Evolutionary conservation across 495 filamentous ascomycete genomes (phyloP).

Genomic region (Aspergillus steynii): DNA sequence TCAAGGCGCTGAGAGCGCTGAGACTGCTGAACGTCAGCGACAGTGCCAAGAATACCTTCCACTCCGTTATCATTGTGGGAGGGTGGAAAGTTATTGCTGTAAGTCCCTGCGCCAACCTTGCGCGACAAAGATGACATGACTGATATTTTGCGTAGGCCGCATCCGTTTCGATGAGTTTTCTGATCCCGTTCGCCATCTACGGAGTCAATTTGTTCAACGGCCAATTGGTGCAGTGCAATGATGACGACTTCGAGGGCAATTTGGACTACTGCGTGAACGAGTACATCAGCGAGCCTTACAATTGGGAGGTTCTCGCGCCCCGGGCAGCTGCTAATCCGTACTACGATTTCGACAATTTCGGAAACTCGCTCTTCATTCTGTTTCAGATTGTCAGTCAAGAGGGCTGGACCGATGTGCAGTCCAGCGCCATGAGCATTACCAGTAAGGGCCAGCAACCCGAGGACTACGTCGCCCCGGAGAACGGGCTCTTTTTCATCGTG

Average conservation of each 20-base stretch:
- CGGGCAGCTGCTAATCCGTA: conserved; percentile 76
- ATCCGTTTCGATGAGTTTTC: conserved; percentile 88
- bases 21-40: conserved; percentile 93
- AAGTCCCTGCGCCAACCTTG: conserved; percentile 18
- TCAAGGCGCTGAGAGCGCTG: conserved; percentile 95
- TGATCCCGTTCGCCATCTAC: conserved; percentile 97
- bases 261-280: conserved; percentile 76
- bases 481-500: conserved; percentile 89
- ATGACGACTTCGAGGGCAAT: conserved; percentile 53
- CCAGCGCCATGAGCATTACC: conserved; percentile 78
- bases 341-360: conserved; percentile 94
- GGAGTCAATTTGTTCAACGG: conserved; percentile 91
- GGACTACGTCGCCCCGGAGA: conserved; percentile 68
- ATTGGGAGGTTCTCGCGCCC: conserved; percentile 83
- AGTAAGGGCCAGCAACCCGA: conserved; percentile 71
- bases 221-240: conserved; percentile 79
- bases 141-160: conserved; percentile 55
- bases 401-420: conserved; percentile 93
- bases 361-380: conserved; percentile 86
- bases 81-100: conserved; percentile 84
- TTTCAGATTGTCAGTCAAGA: conserved; percentile 99
- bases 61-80: conserved; percentile 90
- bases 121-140: neutral
- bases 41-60: conserved; percentile 93
- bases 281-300: conserved; percentile 70